Conservation (phyloP, 352 stramenopile genomes). For the Blastocystis sp. region DNA sequence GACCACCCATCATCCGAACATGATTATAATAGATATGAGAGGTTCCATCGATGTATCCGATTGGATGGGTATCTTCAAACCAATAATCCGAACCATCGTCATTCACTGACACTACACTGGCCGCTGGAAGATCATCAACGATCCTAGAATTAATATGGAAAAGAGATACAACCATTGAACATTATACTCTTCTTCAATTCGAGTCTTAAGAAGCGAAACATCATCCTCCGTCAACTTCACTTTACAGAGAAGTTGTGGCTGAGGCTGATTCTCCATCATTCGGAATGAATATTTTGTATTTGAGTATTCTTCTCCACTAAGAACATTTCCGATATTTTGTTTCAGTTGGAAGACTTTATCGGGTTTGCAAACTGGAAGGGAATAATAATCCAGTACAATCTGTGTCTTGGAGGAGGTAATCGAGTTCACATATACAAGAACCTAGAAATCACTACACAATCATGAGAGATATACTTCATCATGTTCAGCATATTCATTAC, state of each 20-base stretch:
- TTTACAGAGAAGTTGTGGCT: constrained; percentile 22
- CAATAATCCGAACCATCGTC: constrained; percentile 68
- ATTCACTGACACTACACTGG: constrained; percentile 64
- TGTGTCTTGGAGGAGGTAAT: constrained; percentile 94
- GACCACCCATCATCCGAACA: constrained; percentile 84
- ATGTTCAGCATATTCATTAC: constrained; percentile 36
- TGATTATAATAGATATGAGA: constrained; percentile 93
- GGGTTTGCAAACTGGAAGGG: constrained; percentile 53
- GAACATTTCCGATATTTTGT: constrained; percentile 50
- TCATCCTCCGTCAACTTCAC: constrained; percentile 76
- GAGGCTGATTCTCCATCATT: constrained; percentile 32
- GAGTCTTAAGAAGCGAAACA: constrained; percentile 75
- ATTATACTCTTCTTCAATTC: constrained; percentile 87
- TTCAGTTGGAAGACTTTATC: constrained; percentile 9
- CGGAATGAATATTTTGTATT: constrained; percentile 33
- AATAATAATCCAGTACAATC: constrained; percentile 79
- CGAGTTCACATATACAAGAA: constrained; percentile 90
- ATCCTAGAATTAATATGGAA: constrained; percentile 67
- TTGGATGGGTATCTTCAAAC: constrained; percentile 81
- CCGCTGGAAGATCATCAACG: constrained; percentile 81
- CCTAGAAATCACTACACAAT: constrained; percentile 24
- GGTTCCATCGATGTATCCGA: constrained; percentile 81
- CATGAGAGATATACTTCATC: neutral
- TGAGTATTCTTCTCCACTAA: constrained; percentile 53
- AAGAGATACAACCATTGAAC: constrained; percentile 73